Conservation (phyloP, 352 stramenopile species). For the Aphanomyces cochlioides region DNA sequence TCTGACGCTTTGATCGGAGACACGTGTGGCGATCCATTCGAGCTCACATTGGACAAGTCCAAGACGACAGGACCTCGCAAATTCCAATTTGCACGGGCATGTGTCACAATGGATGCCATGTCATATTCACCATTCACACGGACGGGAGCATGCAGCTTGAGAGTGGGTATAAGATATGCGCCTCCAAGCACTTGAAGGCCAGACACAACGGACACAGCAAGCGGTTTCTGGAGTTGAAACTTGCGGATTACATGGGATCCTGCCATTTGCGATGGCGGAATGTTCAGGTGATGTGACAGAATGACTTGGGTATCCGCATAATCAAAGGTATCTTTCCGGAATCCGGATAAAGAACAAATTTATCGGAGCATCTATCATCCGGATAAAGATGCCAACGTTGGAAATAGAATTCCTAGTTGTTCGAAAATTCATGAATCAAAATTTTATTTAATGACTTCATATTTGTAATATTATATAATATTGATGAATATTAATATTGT, state of each 20-base stretch:
- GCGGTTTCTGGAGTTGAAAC: background rate
- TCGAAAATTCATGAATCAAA: slow-evolving; percentile 3
- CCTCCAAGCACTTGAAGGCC: slow-evolving; percentile 27
- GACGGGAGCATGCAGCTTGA: background rate
- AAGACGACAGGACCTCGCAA: slow-evolving; percentile 25
- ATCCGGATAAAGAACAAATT: slow-evolving; percentile 8
- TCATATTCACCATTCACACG: slow-evolving; percentile 27
- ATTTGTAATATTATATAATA: background rate
- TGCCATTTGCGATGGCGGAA: slow-evolving; percentile 2
- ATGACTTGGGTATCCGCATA: slow-evolving; percentile 2
- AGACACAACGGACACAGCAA: slow-evolving; percentile 1
- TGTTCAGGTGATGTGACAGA: background rate
- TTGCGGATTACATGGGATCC: slow-evolving; percentile 1
- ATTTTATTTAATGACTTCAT: slow-evolving; percentile 1
- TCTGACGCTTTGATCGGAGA: slow-evolving; percentile 19
- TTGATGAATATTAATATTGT: background rate
- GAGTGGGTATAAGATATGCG: slow-evolving; percentile 23
- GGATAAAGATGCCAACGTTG: background rate
- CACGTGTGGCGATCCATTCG: slow-evolving; percentile 28
- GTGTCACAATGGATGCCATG: slow-evolving; percentile 17
- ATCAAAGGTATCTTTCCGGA: background rate
- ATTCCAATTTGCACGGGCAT: slow-evolving; percentile 10
- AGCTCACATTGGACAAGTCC: slow-evolving; percentile 28
- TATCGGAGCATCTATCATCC: background rate
- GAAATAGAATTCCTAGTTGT: background rate